Evolutionary conservation across 2,329 filamentous ascomycete genomes (phyloP).

Genomic region (Mariannaea sp.): DNA sequence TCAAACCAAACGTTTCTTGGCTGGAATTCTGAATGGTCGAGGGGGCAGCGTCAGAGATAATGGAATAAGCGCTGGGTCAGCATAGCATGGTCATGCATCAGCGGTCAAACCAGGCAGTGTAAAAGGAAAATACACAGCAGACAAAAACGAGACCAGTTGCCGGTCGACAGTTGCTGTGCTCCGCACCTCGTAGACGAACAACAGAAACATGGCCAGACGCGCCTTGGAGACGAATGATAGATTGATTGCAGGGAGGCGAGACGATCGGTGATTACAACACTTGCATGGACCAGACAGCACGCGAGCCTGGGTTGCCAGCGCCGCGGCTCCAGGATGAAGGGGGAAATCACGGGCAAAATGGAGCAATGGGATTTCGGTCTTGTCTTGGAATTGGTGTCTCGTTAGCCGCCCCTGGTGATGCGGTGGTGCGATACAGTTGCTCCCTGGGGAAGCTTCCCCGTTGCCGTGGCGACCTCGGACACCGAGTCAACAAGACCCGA

Average conservation of each 20-base stretch:
- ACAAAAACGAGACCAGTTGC: constrained; percentile 3
- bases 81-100: too few relatives aligned
- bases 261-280: constrained; percentile 6
- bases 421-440: constrained; percentile 20
- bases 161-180: too few relatives aligned
- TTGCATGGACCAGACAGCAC: constrained; percentile 6
- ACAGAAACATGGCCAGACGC: constrained; percentile 4
- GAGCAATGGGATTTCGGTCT: constrained; percentile 14
- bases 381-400: constrained; percentile 29
- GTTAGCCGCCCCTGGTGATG: constrained; percentile 24
- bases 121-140: constrained; percentile 7
- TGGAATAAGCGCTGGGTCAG: constrained; percentile 12
- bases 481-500: constrained; percentile 40
- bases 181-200: not conserved
- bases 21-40: constrained; percentile 16
- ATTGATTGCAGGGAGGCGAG: not conserved
- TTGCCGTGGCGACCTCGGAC: constrained; percentile 44
- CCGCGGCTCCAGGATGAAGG: not conserved
- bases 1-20: too few relatives aligned
- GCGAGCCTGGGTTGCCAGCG: constrained; percentile 6
- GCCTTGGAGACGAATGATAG: constrained; percentile 1
- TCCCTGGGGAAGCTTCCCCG: constrained; percentile 13
- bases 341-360: constrained; percentile 1
- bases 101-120: constrained; percentile 1
- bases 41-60: constrained; percentile 18